A percentile compares a stretch with the other conserved stretches of the same genome.
phyloP scores from a whole-genome alignment of 2,329 filamentous ascomycete species.

The Talaromyces sp. region DNA sequence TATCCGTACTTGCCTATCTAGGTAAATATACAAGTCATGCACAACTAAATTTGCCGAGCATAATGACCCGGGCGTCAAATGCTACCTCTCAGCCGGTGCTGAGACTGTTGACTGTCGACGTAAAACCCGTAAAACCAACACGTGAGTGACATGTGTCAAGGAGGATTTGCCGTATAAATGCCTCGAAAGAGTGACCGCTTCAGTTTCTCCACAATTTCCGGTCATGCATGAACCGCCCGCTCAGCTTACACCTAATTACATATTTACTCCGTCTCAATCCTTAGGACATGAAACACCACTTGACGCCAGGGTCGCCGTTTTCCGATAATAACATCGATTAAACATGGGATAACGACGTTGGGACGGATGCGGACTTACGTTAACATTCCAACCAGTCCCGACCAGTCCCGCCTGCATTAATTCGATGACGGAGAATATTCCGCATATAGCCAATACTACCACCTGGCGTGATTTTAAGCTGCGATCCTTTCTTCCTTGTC shows the following conservation, averaged over 20 bases:
- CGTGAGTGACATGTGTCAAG: not conserved
- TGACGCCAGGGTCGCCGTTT: not conserved
- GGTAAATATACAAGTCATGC: not conserved
- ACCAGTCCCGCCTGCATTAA: not conserved
- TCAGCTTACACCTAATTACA: not conserved
- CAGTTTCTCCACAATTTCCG: not conserved
- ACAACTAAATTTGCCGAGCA: not conserved
- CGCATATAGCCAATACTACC: not conserved
- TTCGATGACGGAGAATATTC: not conserved
- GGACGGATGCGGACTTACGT: not conserved
- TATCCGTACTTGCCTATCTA: slow-evolving; percentile 6
- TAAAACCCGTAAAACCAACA: not conserved
- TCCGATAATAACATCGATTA: not conserved
- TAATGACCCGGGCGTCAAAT: not conserved
- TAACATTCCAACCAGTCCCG: not conserved
- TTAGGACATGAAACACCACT: not conserved
- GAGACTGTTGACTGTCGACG: not conserved
- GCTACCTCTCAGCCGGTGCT: not conserved
- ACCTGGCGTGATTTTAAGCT: not conserved
- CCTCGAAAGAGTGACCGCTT: not conserved
- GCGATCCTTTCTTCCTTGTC: not conserved
- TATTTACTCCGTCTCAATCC: not conserved
- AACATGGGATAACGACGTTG: not conserved
- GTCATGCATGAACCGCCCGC: not conserved
- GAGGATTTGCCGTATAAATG: not conserved